These are phyloP conservation scores for Orychophragmus violaceus DNA, from an alignment of 345 rosid genomes.

Conservation along the genomic window DNA sequence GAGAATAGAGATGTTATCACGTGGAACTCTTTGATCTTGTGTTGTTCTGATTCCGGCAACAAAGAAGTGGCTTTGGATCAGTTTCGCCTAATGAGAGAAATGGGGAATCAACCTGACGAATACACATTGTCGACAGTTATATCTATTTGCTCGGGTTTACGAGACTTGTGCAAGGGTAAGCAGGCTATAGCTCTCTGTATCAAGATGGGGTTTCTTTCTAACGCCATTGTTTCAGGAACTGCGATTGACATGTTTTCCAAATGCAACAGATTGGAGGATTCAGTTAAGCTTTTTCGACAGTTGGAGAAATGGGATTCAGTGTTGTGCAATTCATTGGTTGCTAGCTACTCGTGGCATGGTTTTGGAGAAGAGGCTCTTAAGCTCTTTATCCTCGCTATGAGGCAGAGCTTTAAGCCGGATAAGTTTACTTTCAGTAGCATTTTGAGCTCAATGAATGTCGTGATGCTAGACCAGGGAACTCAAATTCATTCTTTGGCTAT, in stretches of 20 bases:
- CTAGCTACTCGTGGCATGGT: slow-evolving; percentile 52
- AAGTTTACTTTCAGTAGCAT: slow-evolving; percentile 54
- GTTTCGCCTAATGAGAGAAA: slow-evolving; percentile 44
- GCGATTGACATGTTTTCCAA: slow-evolving; percentile 67
- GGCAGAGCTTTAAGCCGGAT: slow-evolving; percentile 44
- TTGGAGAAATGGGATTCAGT: slow-evolving; percentile 46
- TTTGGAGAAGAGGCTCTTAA: slow-evolving; percentile 44
- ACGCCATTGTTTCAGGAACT: slow-evolving; percentile 64
- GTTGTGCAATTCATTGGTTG: slow-evolving; percentile 51
- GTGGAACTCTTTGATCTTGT: slow-evolving; percentile 65
- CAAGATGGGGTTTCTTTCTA: slow-evolving; percentile 62
- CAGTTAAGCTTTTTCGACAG: slow-evolving; percentile 51
- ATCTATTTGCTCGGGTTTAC: slow-evolving; percentile 42
- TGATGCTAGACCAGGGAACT: slow-evolving; percentile 43
- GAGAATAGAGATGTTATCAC: slow-evolving; percentile 49
- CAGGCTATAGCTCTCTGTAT: slow-evolving; percentile 51
- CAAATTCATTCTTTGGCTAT: slow-evolving; percentile 59
- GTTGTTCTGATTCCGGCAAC: slow-evolving; percentile 40
- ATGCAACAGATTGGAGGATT: slow-evolving; percentile 71
- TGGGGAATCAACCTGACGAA: slow-evolving; percentile 45
- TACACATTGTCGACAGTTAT: slow-evolving; percentile 46
- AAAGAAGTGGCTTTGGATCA: slow-evolving; percentile 40
- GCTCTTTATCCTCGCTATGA: slow-evolving; percentile 36
- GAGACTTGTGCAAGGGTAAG: slow-evolving; percentile 59
- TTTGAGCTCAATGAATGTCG: slow-evolving; percentile 39